Conservation (phyloP, 345 rosid species). For the Boechera retrofracta region DNA sequence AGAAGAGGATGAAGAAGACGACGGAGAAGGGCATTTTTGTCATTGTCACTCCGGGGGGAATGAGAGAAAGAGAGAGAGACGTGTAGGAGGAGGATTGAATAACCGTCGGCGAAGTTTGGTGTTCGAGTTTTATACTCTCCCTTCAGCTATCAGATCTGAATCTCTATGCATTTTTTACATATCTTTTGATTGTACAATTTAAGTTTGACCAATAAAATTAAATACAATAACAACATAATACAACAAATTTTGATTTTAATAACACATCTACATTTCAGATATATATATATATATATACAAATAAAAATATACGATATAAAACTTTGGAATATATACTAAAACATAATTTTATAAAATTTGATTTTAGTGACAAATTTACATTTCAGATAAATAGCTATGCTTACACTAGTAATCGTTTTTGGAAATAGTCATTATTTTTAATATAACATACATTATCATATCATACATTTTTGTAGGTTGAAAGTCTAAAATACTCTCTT, state of each 20-base stretch:
- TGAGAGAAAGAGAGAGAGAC: slow-evolving; percentile 5
- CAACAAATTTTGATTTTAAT: neutral
- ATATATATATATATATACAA: too few species aligned
- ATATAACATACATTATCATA: too few species aligned
- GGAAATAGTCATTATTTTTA: neutral
- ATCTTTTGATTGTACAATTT: neutral
- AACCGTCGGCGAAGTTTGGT: slow-evolving; percentile 35
- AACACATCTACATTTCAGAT: too few species aligned
- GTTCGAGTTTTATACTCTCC: neutral
- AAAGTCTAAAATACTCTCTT: too few species aligned
- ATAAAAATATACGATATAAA: too few species aligned
- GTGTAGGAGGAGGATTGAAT: slow-evolving; percentile 6
- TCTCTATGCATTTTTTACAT: neutral
- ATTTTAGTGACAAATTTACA: neutral
- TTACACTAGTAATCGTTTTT: neutral
- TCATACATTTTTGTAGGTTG: too few species aligned
- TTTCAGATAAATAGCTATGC: neutral
- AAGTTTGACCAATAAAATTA: neutral
- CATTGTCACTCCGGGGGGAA: slow-evolving; percentile 40
- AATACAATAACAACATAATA: neutral
- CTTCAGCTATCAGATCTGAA: slow-evolving; percentile 33
- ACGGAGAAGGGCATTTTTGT: slow-evolving; percentile 47
- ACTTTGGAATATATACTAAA: too few species aligned
- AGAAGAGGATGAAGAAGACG: slow-evolving; percentile 46
- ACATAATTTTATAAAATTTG: neutral